These are phyloP conservation scores for Drosera spatulata DNA, from an alignment of 179 eudicot genomes.

Conservation along the genomic window DNA sequence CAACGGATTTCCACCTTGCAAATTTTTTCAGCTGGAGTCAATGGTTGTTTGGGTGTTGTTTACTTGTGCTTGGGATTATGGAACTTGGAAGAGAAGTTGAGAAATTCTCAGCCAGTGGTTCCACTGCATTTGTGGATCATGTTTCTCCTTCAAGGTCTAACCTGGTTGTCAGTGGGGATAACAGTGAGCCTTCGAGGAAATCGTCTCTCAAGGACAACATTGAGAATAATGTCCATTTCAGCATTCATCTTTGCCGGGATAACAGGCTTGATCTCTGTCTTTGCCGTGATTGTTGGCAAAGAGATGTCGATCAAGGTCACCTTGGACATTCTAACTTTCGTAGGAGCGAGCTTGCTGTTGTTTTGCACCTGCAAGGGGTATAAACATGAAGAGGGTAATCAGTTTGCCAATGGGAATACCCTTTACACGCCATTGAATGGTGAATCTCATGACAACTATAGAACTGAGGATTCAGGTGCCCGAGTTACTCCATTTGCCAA, in stretches of 20 bases:
- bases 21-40: conserved; percentile 33
- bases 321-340: conserved; percentile 16
- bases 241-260: conserved; percentile 41
- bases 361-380: conserved; percentile 34
- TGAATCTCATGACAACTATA: neutral
- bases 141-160: conserved; percentile 36
- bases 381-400: conserved; percentile 21
- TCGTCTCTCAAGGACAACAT: conserved; percentile 15
- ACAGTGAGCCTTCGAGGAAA: conserved; percentile 38
- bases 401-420: conserved; percentile 8
- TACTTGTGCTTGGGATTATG: conserved; percentile 44
- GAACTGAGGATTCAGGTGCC: conserved; percentile 2
- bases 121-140: conserved; percentile 56
- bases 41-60: conserved; percentile 44
- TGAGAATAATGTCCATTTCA: conserved; percentile 32
- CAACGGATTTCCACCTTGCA: conserved; percentile 18
- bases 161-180: conserved; percentile 47
- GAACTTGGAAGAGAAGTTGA: conserved; percentile 33
- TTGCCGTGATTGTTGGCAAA: conserved; percentile 18
- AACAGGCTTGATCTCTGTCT: conserved; percentile 26
- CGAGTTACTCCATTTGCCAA: conserved; percentile 14
- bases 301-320: conserved; percentile 14
- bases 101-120: conserved; percentile 16
- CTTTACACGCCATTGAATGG: conserved; percentile 26
- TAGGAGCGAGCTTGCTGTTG: conserved; percentile 22